Percentiles rank a stretch among this genome's conserved stretches.
These are phyloP conservation scores for Aspergillus sp. DNA, from an alignment of 2,329 filamentous ascomycete species.

Conservation along the genomic window DNA sequence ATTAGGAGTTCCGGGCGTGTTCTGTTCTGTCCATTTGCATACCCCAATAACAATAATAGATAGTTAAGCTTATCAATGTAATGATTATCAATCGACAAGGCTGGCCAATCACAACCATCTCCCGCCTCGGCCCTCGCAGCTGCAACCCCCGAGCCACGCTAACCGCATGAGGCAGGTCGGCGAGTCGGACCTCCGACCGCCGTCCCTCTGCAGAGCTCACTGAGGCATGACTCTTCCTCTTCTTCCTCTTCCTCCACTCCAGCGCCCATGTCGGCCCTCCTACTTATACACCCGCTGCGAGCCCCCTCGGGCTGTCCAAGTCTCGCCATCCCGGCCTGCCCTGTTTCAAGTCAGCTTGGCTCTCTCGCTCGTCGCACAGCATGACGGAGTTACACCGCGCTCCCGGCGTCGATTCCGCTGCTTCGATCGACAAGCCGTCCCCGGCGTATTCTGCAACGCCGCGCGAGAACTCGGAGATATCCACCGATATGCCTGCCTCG, in stretches of 20 bases:
- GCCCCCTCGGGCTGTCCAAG: background rate
- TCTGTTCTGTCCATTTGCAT: conserved; percentile 2
- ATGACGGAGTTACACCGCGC: conserved; percentile 5
- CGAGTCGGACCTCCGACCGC: background rate
- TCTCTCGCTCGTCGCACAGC: too few species aligned
- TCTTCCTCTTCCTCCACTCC: conserved; percentile 1
- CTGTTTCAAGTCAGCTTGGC: too few species aligned
- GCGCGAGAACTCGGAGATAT: conserved; percentile 5
- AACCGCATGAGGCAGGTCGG: background rate
- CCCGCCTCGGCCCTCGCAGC: too few species aligned
- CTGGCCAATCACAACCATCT: too few species aligned
- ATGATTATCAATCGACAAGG: too few species aligned
- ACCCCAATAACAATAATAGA: background rate
- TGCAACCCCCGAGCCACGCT: background rate
- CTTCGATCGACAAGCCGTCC: background rate
- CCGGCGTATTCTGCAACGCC: background rate
- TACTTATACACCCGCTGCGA: background rate
- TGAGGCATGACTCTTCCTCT: background rate
- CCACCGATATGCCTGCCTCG: background rate
- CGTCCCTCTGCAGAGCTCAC: background rate
- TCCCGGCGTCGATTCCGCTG: conserved; percentile 9
- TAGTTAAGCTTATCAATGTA: background rate
- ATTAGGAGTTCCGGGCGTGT: conserved; percentile 11
- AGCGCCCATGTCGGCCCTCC: background rate
- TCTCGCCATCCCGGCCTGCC: background rate